Percentiles rank a stretch among this genome's conserved stretches.
Evolutionary conservation across 1,284 basidiomycete species (phyloP).

Genomic region (Phellinidium pouzarii): DNA sequence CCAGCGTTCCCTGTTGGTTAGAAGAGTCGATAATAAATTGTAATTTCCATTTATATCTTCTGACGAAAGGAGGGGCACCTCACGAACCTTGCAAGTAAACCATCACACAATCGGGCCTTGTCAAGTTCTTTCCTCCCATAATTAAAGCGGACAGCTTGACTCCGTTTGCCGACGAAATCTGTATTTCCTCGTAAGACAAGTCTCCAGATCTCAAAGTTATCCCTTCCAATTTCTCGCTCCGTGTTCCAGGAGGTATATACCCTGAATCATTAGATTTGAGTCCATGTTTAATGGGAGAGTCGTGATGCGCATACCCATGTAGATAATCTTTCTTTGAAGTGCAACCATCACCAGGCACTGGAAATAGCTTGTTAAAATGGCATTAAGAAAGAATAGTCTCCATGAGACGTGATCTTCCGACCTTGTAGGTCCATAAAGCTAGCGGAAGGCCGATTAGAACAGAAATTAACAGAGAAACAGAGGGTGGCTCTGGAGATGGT

Average conservation of each 20-base stretch:
- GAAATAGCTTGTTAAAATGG: not conserved
- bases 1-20: constrained; percentile 44
- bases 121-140: constrained; percentile 14
- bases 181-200: constrained; percentile 1
- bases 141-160: constrained; percentile 27
- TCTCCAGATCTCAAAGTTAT: not conserved
- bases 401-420: not conserved
- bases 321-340: constrained; percentile 46
- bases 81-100: constrained; percentile 35
- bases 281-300: not conserved
- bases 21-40: not conserved
- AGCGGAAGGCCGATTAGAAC: constrained; percentile 11
- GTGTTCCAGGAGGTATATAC: constrained; percentile 26
- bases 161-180: constrained; percentile 23
- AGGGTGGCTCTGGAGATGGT: constrained; percentile 7
- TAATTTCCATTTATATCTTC: not conserved
- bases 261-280: constrained; percentile 27
- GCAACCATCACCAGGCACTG: constrained; percentile 43
- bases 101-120: constrained; percentile 25
- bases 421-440: constrained; percentile 14
- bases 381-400: not conserved
- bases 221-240: constrained; percentile 1
- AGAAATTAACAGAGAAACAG: constrained; percentile 11
- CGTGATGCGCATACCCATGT: constrained; percentile 36
- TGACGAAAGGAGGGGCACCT: not conserved